Base-by-base conservation (phyloP, 192 early-diverging fungal species). In the Gorgonomyces haynaldii region DNA sequence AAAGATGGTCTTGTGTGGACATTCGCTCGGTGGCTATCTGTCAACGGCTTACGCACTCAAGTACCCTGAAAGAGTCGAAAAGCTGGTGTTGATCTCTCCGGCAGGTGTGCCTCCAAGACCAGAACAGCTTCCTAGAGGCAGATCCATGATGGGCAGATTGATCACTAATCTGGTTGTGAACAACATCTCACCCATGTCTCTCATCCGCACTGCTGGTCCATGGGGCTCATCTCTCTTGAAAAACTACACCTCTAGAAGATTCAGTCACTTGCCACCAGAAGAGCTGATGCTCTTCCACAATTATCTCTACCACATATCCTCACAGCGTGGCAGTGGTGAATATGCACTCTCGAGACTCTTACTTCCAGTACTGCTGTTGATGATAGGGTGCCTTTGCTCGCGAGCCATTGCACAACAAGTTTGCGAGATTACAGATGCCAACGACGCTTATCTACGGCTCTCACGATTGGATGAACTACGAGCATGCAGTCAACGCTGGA, bases 391-490 rank as follows among this genome's bases (percentile, higher is more conserved):
- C 85, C 1, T 88, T 74, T 70, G 84, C 91, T 6, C 71, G 83
- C 9, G 65, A 61, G 19, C 88, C 91, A 30, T 70, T 94, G 15
- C 65, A 82, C 35, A 51, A 77, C 45, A 69, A 84, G 10, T 52
- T 91, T 2, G 51, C 52, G 6, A 49, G 57, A 19, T 54, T 91
- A 7, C 57, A 55, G 15, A 76, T 91, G 78, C 88, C 88, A 4
- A 82, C 78, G 0, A 67, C 70, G 13, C 88, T 90, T 54, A 61
- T 86, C 52, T 86, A 89, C 45, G 86, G 86, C n/a, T 61, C 62
- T 16, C 56, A 64, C 24, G 90, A 94, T 69, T 94, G 91, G 91
- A 89, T 94, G 84, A 86, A 94, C 53, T 79, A 78, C 57, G 60
- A 64, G 15, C 73, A 80, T 17, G 88, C 81, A 35, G 62, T 81